phyloP scores from a whole-genome alignment of 1,139 yeast species.

The Saccharomyces uvarum region DNA sequence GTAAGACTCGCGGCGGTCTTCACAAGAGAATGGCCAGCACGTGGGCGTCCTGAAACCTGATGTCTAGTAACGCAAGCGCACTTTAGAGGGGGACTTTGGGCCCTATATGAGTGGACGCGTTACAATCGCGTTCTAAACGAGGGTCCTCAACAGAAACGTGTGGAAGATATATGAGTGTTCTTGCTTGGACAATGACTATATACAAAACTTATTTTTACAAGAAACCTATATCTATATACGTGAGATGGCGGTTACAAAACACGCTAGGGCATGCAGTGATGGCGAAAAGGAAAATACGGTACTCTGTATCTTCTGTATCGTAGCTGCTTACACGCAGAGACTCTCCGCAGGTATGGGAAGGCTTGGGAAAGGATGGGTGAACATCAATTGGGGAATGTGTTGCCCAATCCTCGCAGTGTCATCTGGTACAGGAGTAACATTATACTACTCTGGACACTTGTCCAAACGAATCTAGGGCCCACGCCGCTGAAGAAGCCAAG shows the following conservation, averaged over 20 bases:
- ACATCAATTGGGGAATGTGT: neutral
- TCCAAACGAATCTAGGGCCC: constrained; percentile 95
- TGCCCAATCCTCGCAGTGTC: constrained; percentile 31
- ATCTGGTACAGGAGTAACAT: constrained; percentile 83
- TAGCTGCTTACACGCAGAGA: neutral
- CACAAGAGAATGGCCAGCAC: neutral
- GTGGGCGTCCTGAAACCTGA: neutral
- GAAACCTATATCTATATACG: neutral
- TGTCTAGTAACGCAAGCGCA: neutral
- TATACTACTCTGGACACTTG: constrained; percentile 88
- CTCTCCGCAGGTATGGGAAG: neutral
- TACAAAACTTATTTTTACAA: neutral
- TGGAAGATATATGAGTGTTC: neutral
- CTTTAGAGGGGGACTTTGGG: neutral
- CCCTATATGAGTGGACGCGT: neutral
- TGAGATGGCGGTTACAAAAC: neutral
- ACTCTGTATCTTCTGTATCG: neutral
- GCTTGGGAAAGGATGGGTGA: neutral
- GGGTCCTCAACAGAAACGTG: neutral
- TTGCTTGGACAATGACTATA: neutral
- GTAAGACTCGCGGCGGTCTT: neutral
- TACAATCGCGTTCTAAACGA: neutral
- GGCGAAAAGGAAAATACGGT: neutral
- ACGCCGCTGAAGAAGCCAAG: constrained; percentile 85
- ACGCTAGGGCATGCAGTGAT: neutral